Base-by-base conservation (phyloP, 768 basidiomycete genomes). In the Boletus reticulatus region DNA sequence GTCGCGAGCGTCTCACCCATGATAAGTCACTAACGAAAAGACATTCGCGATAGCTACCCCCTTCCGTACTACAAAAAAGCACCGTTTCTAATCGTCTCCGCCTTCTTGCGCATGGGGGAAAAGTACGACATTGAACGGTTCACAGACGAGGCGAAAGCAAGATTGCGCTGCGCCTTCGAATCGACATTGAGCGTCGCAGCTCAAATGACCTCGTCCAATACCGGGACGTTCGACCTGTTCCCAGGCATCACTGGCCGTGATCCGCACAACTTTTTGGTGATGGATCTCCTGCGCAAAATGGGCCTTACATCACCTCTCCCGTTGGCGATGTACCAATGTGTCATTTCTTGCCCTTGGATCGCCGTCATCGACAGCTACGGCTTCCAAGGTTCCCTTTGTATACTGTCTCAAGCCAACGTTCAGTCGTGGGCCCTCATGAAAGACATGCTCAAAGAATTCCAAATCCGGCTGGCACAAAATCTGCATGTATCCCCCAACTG, bases 21-120 rank as follows among this genome's bases (percentile, higher is more conserved):
- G 27, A 29, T 19, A 12, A 4, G 14, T 49, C n/a, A 11, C 43
- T 58, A 22, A 57, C 14, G 22, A 41, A 8, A 27, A 36, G 32
- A 47, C 16, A 32, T 10, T 9, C 13, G 3, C 4, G 7, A 44
- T 24, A 66, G 63, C 19, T 66, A 62, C 36, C 54, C 61, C 4
- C 2, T 17, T 12, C 48, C 57, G 6, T 53, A 52, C 49, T 32
- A 56, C 14, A 34, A 52, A 16, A 58, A 32, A 31, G 38, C 32
- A 10, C 58, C 59, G 0, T 13, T 67, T 37, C 19, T 45, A 10
- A 8, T 58, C 29, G 37, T 50, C 2, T 17, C 48, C 0, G 59
- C 53, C 4, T 67, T 64, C 43, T 43, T 67, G 31, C 64, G 46
- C 20, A 12, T 67, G 19, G 67, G 67, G 4, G 55, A 66, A 42